Evolutionary conservation across 2,329 filamentous ascomycete species (phyloP), one percentile per base, ranked within the genome.

Genomic region (Sarocladium strictum): DNA sequence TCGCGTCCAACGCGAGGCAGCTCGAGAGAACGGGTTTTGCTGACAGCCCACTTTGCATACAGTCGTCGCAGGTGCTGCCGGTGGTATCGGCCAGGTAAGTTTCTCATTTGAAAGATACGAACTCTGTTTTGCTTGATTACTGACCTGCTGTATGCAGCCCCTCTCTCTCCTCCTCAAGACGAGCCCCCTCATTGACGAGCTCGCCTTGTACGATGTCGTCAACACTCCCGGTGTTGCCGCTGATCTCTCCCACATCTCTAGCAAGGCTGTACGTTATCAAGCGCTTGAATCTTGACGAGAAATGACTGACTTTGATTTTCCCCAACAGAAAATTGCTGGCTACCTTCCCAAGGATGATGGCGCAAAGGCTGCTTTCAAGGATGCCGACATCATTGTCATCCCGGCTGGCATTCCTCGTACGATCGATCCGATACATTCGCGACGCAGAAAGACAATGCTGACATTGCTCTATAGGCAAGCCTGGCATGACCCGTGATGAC

Each of bases 401-500:
- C 94, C 94, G 53, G 94, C 94, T 69, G 94, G 94, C 66, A 95
- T 99, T 82, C 94, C 94, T 68, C 91, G 94, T 96, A 81, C 67
- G 88, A 24, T 47, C 43, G 17, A 33, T 24, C 32, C 17, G n/a
- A 15, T 27, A 23, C 21, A 12, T 53, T 27, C 29, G 50, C 24
- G 21, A 54, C 24, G 38, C 4, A 7, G 10, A 35, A 32, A 19
- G 21, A 33, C 11, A 38, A 59, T 54, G 57, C 60, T 63, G 19
- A 35, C 27, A 47, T 61, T 26, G 53, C 15, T 40, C 56, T 57
- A 56, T 61, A 97, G 93, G 93, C 77, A 97, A 97, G 83, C 94
- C 94, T 65, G 94, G 94, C 67, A 99, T 99, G 94, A 97, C 89
- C 74, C 91, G 94, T 78, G 94, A 99, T 67, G 94, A 97, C 71